Percentiles rank a stretch among this genome's conserved stretches.
Conservation (phyloP, 352 stramenopile genomes). For the Aphanomyces cochlioides region DNA sequence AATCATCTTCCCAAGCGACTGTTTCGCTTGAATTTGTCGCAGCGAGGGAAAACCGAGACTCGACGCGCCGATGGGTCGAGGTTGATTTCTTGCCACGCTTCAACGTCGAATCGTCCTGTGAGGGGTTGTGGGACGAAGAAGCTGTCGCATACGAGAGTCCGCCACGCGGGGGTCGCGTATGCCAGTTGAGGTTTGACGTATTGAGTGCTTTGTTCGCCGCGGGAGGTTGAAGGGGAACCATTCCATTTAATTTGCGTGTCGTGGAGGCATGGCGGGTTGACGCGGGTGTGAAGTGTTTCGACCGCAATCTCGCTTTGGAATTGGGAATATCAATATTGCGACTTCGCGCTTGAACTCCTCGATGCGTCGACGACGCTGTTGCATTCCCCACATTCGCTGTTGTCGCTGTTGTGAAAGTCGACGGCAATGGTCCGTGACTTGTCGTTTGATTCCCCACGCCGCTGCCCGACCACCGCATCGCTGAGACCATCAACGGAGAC, state of each 20-base stretch:
- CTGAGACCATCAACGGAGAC: not conserved
- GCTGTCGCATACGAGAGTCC: not conserved
- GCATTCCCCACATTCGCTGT: not conserved
- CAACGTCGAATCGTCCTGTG: not conserved
- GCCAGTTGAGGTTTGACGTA: not conserved
- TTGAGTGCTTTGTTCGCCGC: too few relatives aligned
- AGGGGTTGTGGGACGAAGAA: not conserved
- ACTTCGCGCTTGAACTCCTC: conserved; percentile 12
- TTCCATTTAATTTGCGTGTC: too few relatives aligned
- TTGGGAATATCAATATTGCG: conserved; percentile 27
- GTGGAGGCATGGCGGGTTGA: not conserved
- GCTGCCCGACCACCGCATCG: not conserved
- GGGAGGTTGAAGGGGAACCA: too few relatives aligned
- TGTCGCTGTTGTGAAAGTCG: not conserved
- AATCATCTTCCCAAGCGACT: not conserved
- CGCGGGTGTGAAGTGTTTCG: not conserved
- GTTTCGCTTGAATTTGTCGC: not conserved
- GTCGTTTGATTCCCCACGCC: not conserved
- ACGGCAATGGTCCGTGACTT: not conserved
- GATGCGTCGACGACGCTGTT: not conserved
- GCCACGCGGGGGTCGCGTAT: conserved; percentile 1
- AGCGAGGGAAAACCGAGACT: not conserved
- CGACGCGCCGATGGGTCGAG: not conserved
- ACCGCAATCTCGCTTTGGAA: not conserved
- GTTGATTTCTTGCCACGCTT: not conserved